Evolutionary conservation across 176 grass and related monocot species (phyloP), one percentile per base, ranked within the genome.

Genomic region (Puccinellia tenuiflora): DNA sequence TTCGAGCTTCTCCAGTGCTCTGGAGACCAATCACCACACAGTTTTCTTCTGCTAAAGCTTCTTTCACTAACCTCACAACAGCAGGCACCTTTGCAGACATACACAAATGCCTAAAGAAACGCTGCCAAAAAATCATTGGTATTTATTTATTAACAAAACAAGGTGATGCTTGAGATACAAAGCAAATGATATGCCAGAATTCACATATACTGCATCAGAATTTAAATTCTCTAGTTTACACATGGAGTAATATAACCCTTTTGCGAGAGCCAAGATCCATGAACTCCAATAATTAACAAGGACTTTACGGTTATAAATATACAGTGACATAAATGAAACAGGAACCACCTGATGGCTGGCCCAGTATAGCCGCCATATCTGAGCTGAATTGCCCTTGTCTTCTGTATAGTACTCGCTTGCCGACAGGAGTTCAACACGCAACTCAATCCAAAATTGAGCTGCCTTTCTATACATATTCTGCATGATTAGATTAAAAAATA

Each of bases 1-100:
- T 98, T 83, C 96, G 92, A 76, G 92, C 92, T 79, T 98, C 96
- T 77, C 96, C 96, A 61, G 96, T 98, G 87, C 96, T 98, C 78
- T 98, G 96, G 82, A 98, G 96, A 76, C 96, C 92, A 84, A 98
- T 89, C 52, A 98, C 96, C 29, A 98, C 92, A 90, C 92, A 95
- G 79, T 91, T 98, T 72, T 86, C 85, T 51, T 92, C 89, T 54
- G 91, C 86, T 73, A 98, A 83, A 47, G 92, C 92, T 76, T 95
- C 84, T 83, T 95, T 91, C 57, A 89, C 96, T 57, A 98, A 82
- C 69, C 89, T 93, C 72, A 95, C 89, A 53, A 88, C 85, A 82
- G 87, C 86, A 80, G 96, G 96, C 39, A 98, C 96, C 72, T 98
- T 98, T 39, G 96, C 96, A 85, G 92, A 95, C 92, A 98, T 98